These are phyloP conservation scores for Gentiana straminea DNA, from an alignment of 257 asterid species.

Conservation along the genomic window DNA sequence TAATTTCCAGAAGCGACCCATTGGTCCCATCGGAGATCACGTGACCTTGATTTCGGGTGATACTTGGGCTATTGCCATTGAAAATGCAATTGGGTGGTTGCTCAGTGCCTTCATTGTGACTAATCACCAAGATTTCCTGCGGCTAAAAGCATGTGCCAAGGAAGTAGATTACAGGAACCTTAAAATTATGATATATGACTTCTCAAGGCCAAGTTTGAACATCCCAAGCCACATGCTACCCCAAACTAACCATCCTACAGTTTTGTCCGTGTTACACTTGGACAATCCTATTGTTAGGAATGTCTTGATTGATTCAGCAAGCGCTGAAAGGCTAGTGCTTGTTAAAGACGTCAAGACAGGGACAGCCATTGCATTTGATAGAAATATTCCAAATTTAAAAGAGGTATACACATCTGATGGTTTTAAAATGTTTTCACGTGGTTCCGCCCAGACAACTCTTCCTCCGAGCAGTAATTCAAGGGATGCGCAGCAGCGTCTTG, in stretches of 20 bases:
- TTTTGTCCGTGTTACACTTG: constrained; percentile 51
- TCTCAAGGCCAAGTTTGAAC: too few relatives aligned
- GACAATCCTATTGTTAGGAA: constrained; percentile 65
- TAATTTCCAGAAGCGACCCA: constrained; percentile 68
- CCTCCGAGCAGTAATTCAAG: constrained; percentile 60
- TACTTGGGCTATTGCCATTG: constrained; percentile 56
- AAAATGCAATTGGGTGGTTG: too few relatives aligned
- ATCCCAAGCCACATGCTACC: too few relatives aligned
- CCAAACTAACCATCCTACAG: too few relatives aligned
- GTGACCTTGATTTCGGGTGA: constrained; percentile 69
- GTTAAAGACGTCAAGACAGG: constrained; percentile 72
- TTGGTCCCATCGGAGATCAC: constrained; percentile 95
- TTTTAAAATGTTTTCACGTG: constrained; percentile 75
- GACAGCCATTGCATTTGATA: constrained; percentile 62
- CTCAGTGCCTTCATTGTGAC: too few relatives aligned
- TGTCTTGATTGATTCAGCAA: constrained; percentile 74
- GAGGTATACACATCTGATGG: constrained; percentile 91
- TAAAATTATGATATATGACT: constrained; percentile 5
- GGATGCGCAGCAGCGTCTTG: constrained; percentile 49
- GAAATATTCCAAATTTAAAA: constrained; percentile 57
- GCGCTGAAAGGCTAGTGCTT: constrained; percentile 90
- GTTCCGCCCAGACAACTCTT: constrained; percentile 73
- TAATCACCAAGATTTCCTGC: too few relatives aligned
- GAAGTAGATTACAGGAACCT: constrained; percentile 22
- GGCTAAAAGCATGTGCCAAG: constrained; percentile 16